Base-by-base conservation (phyloP, 768 basidiomycete genomes). In the Strobilomyces confusus region DNA sequence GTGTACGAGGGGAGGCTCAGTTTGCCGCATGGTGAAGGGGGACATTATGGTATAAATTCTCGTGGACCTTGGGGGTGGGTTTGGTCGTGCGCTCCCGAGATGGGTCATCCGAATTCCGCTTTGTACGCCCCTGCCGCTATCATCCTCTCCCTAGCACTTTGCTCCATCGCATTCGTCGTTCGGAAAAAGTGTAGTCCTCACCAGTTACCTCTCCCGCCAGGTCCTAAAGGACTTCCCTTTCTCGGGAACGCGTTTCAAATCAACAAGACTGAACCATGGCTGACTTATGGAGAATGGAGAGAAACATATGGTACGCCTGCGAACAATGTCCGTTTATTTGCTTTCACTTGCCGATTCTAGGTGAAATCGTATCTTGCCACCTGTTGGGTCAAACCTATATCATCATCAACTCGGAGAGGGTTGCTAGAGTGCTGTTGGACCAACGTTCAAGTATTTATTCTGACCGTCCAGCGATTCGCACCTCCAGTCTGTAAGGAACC, bases 231-330 rank as follows among this genome's bases (percentile, higher is more conserved):
- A 8, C 48, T 66, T 4, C 70, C 68, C 4, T 25, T 65, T 17
- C 40, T 70, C 37, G 69, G 70, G 12, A 65, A 54, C 29, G 54
- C 60, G 23, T 52, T 63, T 42, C 56, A 64, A 38, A 57, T 71
- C 22, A 64, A 66, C 25, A 57, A 54, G 19, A 33, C 36, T 9
- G 55, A 58, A 14, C 68, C 69, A 12, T 73, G 71, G 72, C 19
- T 71, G 44, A 66, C 68, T 0, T 73, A 65, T 32, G 30, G 42
- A 22, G 61, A 67, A 23, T 73, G 72, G 72, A 61, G 59, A 30
- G 54, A 60, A 44, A 19, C 36, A 22, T 69, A 70, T 30, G 72
- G 71, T 73, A 42, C 6, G 68, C 8, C 22, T 44, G n/a, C 19
- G 30, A 15, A 4, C 17, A 32, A 9, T 9, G n/a, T 43, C 29